Conservation (phyloP, 2,329 filamentous ascomycete genomes). For the Trichothecium sympodiale region DNA sequence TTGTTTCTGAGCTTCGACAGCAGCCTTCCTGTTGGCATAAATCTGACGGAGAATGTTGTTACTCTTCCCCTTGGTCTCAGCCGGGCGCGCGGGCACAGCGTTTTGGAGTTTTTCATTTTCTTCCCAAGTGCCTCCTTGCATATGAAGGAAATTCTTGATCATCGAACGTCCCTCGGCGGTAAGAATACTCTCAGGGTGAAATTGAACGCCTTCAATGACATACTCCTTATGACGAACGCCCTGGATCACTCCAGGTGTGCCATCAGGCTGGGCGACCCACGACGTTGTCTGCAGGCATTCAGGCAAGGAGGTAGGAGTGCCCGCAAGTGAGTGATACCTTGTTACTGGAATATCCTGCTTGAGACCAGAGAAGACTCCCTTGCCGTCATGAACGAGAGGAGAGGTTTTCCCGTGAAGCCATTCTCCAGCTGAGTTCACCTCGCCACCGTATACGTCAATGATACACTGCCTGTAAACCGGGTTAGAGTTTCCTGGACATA, state of each 20-base stretch:
- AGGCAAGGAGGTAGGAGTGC: slow-evolving; percentile 78
- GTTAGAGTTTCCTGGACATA: not conserved
- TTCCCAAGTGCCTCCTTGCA: slow-evolving; percentile 85
- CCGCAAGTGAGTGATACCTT: slow-evolving; percentile 90
- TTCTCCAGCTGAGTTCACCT: slow-evolving; percentile 86
- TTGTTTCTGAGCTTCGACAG: slow-evolving; percentile 70
- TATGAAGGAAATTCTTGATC: slow-evolving; percentile 82
- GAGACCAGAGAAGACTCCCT: slow-evolving; percentile 82
- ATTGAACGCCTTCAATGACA: slow-evolving; percentile 91
- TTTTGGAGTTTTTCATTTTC: slow-evolving; percentile 56
- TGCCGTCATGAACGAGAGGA: slow-evolving; percentile 74
- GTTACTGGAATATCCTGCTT: slow-evolving; percentile 77
- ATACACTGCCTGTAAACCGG: slow-evolving; percentile 66
- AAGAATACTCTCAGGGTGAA: slow-evolving; percentile 94
- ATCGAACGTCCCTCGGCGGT: slow-evolving; percentile 81
- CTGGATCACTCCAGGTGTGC: slow-evolving; percentile 83
- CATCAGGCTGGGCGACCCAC: slow-evolving; percentile 70
- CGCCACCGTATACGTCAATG: slow-evolving; percentile 83
- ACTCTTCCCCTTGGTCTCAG: slow-evolving; percentile 40
- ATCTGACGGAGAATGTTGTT: slow-evolving; percentile 85
- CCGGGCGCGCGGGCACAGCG: slow-evolving; percentile 17
- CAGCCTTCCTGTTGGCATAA: slow-evolving; percentile 67
- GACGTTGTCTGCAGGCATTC: slow-evolving; percentile 81
- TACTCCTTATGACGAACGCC: slow-evolving; percentile 89
- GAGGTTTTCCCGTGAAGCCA: slow-evolving; percentile 97